These are phyloP conservation scores for Miscanthus lutarioriparius DNA, from an alignment of 176 grass and related monocot species.

Conservation along the genomic window DNA sequence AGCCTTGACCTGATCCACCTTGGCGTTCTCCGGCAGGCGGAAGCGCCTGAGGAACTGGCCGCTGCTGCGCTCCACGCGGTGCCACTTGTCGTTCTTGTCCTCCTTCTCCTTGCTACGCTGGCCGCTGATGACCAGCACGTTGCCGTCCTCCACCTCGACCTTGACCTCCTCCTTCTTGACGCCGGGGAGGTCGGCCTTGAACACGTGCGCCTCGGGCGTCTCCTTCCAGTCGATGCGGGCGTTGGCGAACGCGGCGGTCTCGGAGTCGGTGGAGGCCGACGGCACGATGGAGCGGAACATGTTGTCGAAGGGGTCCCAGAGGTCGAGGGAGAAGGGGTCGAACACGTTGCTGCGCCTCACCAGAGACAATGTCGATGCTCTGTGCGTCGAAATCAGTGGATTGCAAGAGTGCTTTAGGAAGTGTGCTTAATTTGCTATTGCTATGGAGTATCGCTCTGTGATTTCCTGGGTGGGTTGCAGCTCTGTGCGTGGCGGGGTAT, in stretches of 20 bases:
- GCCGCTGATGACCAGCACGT: slow-evolving; percentile 52
- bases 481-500: not conserved
- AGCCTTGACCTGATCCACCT: slow-evolving; percentile 47
- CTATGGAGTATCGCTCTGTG: not conserved
- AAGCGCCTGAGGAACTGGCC: slow-evolving; percentile 46
- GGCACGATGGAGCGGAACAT: slow-evolving; percentile 39
- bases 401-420: not conserved
- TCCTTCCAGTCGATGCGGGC: slow-evolving; percentile 55
- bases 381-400: not conserved
- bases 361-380: slow-evolving; percentile 25
- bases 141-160: slow-evolving; percentile 52
- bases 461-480: not conserved
- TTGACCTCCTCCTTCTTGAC: slow-evolving; percentile 56
- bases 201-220: slow-evolving; percentile 46
- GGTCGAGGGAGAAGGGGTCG: slow-evolving; percentile 49
- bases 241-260: slow-evolving; percentile 22
- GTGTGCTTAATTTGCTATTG: not conserved
- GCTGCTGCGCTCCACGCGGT: slow-evolving; percentile 61
- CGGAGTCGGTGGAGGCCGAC: not conserved
- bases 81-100: slow-evolving; percentile 61
- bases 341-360: slow-evolving; percentile 51
- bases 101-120: slow-evolving; percentile 50
- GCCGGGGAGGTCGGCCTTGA: slow-evolving; percentile 59
- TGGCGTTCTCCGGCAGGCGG: slow-evolving; percentile 52
- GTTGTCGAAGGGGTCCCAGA: slow-evolving; percentile 49